Conservation (phyloP, 768 basidiomycete species). For the Russula earlei region DNA sequence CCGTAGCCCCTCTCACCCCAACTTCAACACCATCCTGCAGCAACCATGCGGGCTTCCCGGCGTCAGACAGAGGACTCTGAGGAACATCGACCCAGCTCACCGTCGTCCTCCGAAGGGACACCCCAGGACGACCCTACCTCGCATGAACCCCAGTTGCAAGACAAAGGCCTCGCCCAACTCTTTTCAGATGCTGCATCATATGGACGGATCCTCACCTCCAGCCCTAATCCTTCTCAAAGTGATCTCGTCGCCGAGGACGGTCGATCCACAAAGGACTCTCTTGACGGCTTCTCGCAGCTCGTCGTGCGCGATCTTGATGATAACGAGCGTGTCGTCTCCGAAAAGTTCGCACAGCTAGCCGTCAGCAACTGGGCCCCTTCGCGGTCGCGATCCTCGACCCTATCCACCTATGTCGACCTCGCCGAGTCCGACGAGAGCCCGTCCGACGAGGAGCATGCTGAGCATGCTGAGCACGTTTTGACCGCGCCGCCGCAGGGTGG, state of each 20-base stretch:
- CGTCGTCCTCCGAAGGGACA: conserved; percentile 6
- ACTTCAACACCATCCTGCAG: neutral
- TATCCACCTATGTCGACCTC: neutral
- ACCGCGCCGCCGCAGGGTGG: neutral
- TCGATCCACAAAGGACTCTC: conserved; percentile 18
- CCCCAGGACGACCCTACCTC: neutral
- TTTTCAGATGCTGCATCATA: conserved; percentile 33
- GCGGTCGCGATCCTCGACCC: conserved; percentile 13
- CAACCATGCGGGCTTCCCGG: conserved; percentile 1
- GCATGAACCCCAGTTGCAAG: neutral
- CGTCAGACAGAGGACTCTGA: neutral
- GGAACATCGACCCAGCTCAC: neutral
- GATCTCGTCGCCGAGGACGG: neutral
- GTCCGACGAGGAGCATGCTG: conserved; percentile 23
- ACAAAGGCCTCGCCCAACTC: conserved; percentile 28
- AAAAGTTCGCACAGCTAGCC: conserved; percentile 31
- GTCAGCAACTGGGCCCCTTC: conserved; percentile 30
- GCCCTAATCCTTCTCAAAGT: neutral
- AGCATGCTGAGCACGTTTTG: too few species aligned
- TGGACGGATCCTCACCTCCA: conserved; percentile 30
- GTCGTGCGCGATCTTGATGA: conserved; percentile 33
- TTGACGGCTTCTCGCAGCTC: conserved; percentile 33
- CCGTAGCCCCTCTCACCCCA: neutral
- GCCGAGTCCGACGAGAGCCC: conserved; percentile 14
- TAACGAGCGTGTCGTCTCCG: conserved; percentile 29